Evolutionary conservation across 768 basidiomycete species (phyloP).

Genomic region (Suillus subluteus): DNA sequence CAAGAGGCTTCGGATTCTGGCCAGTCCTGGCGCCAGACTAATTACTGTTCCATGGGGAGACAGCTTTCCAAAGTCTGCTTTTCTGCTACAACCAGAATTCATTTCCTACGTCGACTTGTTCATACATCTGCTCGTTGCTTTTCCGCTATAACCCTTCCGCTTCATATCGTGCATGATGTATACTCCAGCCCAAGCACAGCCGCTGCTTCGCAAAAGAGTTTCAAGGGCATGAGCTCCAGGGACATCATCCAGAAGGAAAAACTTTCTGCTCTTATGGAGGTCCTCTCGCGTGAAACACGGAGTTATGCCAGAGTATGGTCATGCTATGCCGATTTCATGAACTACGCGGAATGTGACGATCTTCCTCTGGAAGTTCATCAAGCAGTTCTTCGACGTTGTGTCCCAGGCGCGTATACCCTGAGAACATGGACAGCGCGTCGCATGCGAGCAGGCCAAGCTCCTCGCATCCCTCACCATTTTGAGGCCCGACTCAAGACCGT

Average conservation of each 20-base stretch:
- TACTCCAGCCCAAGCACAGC: slow-evolving; percentile 8
- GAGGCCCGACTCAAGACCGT: slow-evolving; percentile 70
- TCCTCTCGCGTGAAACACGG: slow-evolving; percentile 33
- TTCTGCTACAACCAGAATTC: background rate
- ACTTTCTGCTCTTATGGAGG: slow-evolving; percentile 29
- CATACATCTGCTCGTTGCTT: background rate
- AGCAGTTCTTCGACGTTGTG: slow-evolving; percentile 68
- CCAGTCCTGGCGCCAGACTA: slow-evolving; percentile 4
- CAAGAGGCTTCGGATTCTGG: slow-evolving; percentile 1
- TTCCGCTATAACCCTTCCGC: slow-evolving; percentile 2
- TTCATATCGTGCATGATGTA: slow-evolving; percentile 4
- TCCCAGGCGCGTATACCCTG: slow-evolving; percentile 48
- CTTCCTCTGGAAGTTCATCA: slow-evolving; percentile 72
- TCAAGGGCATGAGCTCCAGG: background rate
- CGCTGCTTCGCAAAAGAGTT: background rate
- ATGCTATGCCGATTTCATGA: slow-evolving; percentile 61
- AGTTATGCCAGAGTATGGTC: slow-evolving; percentile 64
- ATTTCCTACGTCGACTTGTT: slow-evolving; percentile 2
- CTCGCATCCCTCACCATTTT: slow-evolving; percentile 52
- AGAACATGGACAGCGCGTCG: slow-evolving; percentile 48
- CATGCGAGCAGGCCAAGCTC: slow-evolving; percentile 40
- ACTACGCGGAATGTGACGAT: slow-evolving; percentile 46
- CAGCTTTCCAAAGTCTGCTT: slow-evolving; percentile 9
- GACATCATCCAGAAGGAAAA: slow-evolving; percentile 28
- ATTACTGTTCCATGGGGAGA: slow-evolving; percentile 8